phyloP scores from a whole-genome alignment of 768 basidiomycete species.

The Rhizopogon roseolus region DNA sequence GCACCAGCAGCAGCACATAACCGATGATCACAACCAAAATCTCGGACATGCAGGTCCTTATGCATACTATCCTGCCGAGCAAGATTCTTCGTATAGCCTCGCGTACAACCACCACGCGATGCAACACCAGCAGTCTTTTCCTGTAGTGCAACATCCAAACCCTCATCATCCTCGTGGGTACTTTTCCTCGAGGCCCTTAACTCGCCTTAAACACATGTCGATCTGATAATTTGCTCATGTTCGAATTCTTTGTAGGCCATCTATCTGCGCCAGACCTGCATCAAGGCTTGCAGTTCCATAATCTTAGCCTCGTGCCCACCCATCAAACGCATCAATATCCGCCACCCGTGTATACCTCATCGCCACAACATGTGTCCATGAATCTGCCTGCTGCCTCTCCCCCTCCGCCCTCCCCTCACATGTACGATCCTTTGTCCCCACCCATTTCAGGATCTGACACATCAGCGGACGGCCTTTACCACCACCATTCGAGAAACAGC shows the following conservation, averaged over 20 bases:
- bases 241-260: conserved; percentile 51
- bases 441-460: conserved; percentile 88
- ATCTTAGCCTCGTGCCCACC: conserved; percentile 61
- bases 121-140: conserved; percentile 45
- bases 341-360: conserved; percentile 52
- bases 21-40: conserved; percentile 42
- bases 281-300: conserved; percentile 56
- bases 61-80: conserved; percentile 50
- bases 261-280: conserved; percentile 64
- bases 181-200: conserved; percentile 35
- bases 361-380: conserved; percentile 67
- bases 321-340: conserved; percentile 68
- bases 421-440: conserved; percentile 82
- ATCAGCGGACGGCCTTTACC: conserved; percentile 78
- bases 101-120: conserved; percentile 51
- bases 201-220: conserved; percentile 51
- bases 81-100: conserved; percentile 50
- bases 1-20: conserved; percentile 41
- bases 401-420: conserved; percentile 71
- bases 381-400: conserved; percentile 62
- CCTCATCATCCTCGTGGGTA: conserved; percentile 74
- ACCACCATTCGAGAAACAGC: conserved; percentile 64
- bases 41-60: conserved; percentile 37
- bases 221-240: conserved; percentile 58
- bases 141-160: conserved; percentile 49